Percentiles rank a stretch among this genome's conserved stretches.
These are phyloP conservation scores for Sugiyamaella xylanicola DNA, from an alignment of 1,139 yeast genomes.

Conservation along the genomic window DNA sequence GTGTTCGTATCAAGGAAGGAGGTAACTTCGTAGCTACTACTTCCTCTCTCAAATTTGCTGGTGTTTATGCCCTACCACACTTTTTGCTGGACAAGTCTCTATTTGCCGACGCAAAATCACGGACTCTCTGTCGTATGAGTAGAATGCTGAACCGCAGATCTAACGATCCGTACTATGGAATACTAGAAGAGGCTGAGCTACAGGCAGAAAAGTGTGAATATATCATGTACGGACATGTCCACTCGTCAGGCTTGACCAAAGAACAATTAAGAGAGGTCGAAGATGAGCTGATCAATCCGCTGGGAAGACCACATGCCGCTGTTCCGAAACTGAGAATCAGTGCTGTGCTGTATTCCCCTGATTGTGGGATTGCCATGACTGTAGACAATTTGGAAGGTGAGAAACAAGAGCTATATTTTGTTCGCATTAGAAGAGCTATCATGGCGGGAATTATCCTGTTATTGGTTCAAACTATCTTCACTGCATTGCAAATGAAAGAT, in stretches of 20 bases:
- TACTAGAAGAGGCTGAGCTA: constrained; percentile 29
- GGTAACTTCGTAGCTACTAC: constrained; percentile 71
- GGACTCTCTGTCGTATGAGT: constrained; percentile 48
- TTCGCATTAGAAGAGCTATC: constrained; percentile 38
- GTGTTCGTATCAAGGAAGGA: constrained; percentile 68
- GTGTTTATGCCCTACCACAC: constrained; percentile 63
- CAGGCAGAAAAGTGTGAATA: constrained; percentile 63
- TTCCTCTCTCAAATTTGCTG: constrained; percentile 71
- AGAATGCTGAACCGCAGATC: constrained; percentile 39
- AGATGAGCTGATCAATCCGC: constrained; percentile 66
- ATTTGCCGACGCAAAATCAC: constrained; percentile 47
- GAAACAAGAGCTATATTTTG: constrained; percentile 54
- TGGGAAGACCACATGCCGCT: constrained; percentile 69
- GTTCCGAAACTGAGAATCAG: constrained; percentile 60
- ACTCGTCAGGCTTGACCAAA: constrained; percentile 56
- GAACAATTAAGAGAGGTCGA: constrained; percentile 65
- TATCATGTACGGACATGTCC: constrained; percentile 66
- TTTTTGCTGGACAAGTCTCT: constrained; percentile 43
- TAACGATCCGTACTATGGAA: constrained; percentile 33
- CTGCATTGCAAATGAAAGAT: constrained; percentile 66
- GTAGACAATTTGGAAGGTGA: constrained; percentile 56
- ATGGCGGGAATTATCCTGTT: constrained; percentile 52
- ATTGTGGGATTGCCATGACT: constrained; percentile 67
- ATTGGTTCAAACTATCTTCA: constrained; percentile 51
- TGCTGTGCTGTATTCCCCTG: constrained; percentile 79